These are phyloP conservation scores for Amanita polypyramis DNA, from an alignment of 768 basidiomycete species.

Conservation along the genomic window DNA sequence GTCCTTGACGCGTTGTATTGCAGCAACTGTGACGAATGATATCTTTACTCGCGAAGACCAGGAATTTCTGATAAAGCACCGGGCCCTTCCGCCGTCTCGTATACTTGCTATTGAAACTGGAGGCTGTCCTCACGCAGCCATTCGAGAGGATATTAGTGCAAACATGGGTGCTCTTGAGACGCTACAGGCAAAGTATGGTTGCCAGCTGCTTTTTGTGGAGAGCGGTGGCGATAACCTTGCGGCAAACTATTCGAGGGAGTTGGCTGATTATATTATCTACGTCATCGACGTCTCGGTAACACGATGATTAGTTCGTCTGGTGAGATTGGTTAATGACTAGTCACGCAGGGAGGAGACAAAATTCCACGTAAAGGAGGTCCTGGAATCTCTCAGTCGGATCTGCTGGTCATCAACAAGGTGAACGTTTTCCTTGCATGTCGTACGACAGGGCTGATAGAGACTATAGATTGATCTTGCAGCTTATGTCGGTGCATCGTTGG, in stretches of 20 bases:
- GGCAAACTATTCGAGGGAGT: constrained; percentile 91
- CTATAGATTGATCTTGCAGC: constrained; percentile 84
- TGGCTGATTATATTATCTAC: constrained; percentile 97
- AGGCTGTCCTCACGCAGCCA: constrained; percentile 96
- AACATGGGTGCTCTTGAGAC: constrained; percentile 95
- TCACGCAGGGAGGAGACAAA: constrained; percentile 83
- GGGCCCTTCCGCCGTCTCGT: constrained; percentile 72
- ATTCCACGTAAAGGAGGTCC: constrained; percentile 98
- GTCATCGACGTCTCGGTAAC: constrained; percentile 76
- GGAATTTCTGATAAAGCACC: constrained; percentile 91
- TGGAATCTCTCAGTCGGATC: constrained; percentile 92
- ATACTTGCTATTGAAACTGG: constrained; percentile 97
- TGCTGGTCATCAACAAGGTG: constrained; percentile 93
- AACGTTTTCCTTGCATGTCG: constrained; percentile 1
- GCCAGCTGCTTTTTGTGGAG: constrained; percentile 90
- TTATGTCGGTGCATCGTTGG: constrained; percentile 85
- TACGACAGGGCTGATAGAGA: too few species aligned
- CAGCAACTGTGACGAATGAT: constrained; percentile 97
- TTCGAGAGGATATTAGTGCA: constrained; percentile 95
- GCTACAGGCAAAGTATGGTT: constrained; percentile 82
- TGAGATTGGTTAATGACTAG: background rate
- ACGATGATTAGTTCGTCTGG: background rate
- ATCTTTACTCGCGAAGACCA: constrained; percentile 98
- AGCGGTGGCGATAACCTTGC: constrained; percentile 96
- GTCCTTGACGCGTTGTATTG: background rate